Evolutionary conservation across 1,284 basidiomycete genomes (phyloP), one percentile per base, ranked within the genome.

Genomic region (Trichosporon asahii): DNA sequence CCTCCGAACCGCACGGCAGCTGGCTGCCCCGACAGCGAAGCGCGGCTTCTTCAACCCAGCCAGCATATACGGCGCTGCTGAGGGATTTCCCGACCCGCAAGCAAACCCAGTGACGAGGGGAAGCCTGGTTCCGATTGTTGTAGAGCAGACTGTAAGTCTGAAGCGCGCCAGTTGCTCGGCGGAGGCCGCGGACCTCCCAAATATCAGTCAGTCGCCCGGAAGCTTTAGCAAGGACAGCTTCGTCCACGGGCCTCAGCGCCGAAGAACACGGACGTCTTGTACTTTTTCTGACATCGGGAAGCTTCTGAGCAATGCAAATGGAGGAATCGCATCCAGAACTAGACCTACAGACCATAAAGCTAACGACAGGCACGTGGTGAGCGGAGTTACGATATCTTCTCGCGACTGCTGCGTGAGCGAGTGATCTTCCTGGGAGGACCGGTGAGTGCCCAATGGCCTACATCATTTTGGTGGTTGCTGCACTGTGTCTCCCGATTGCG

Each of bases 381-480:
- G 82, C 87, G 94, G 40, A 94, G 92, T 44, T 97, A 95, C 84
- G 94, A 97, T 80, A 95, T 97, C 67, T 97, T 94, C 83, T 96
- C 94, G 33, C 88, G 94, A 31, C 86, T 97, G 66, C 86, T 97
- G 66, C 87, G 92, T 73, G 94, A 97, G 80, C 88, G 95, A 65
- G 94, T 97, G 44, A 91, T 97, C 76, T 96, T 96, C 90, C 86
- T 97, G 75, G 94, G 94, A 29, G 72, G 72, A 6, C 72, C 72
- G 29, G 72, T 73, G 70, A 67, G 72, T 73, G 15, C 31, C n/a
- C n/a, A n/a, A n/a, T n/a, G n/a, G n/a, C n/a, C n/a, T n/a, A n/a
- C n/a, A n/a, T n/a, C n/a, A n/a, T n/a, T n/a, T n/a, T n/a, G n/a
- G 31, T 8, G 31, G 11, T 33, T 33, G 31, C 31, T 33, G 31